Percentiles rank a stretch among this genome's conserved stretches.
Evolutionary conservation across 345 rosid species (phyloP).

Genomic region (Conringia planisiliqua): DNA sequence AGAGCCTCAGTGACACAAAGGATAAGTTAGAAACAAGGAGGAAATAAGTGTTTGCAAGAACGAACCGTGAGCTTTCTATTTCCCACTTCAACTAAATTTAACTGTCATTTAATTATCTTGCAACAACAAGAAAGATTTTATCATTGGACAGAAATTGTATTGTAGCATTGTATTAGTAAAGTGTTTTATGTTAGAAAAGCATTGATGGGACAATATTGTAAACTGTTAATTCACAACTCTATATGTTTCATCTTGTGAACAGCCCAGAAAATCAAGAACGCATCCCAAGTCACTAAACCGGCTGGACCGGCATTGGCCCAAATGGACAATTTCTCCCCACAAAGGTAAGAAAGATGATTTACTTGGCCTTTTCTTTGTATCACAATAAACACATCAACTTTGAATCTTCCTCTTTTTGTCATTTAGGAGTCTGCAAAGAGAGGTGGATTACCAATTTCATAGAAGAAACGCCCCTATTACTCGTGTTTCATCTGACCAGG

Average conservation of each 20-base stretch:
- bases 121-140: slow-evolving; percentile 1
- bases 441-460: slow-evolving; percentile 32
- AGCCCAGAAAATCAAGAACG: slow-evolving; percentile 22
- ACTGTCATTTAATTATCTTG: too few species aligned
- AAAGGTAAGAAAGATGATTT: slow-evolving; percentile 9
- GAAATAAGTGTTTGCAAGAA: slow-evolving; percentile 63
- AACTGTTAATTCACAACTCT: not conserved
- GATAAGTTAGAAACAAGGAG: slow-evolving; percentile 79
- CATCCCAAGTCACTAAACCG: slow-evolving; percentile 10
- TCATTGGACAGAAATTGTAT: too few species aligned
- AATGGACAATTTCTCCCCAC: not conserved
- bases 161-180: not conserved
- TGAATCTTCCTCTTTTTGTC: not conserved
- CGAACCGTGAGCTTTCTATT: slow-evolving; percentile 48
- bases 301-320: slow-evolving; percentile 7
- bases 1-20: slow-evolving; percentile 64
- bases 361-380: not conserved
- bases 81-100: not conserved
- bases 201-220: not conserved
- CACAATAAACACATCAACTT: not conserved
- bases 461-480: slow-evolving; percentile 32
- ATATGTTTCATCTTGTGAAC: slow-evolving; percentile 4
- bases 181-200: not conserved
- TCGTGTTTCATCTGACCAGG: slow-evolving; percentile 77
- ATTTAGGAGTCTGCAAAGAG: slow-evolving; percentile 35